Base-by-base conservation (phyloP, 148 eudicot genomes). In the Agrostemma githago region DNA sequence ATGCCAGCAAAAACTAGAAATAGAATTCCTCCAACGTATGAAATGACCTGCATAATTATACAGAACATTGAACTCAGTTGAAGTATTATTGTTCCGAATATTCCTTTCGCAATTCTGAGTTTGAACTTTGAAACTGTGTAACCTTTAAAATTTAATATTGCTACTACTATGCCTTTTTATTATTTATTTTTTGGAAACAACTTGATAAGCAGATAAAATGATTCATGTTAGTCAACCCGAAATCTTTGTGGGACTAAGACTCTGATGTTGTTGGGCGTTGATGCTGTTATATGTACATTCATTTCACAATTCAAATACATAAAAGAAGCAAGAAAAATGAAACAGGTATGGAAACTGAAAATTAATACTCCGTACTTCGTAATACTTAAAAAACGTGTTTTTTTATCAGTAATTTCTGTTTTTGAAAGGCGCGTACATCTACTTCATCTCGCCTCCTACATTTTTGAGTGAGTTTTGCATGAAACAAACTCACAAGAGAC, bases 21-120 rank as follows among this genome's bases (percentile, higher is more conserved):
- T 73, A 95, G 94, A 78, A 85, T 75, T 60, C 94, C 97, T 70
- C 99, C 99, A 62, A 82, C 78, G 67, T 95, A 92, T 58, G 99
- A 86, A 76, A 89, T 88, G 20, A 85, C 89, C 98, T 95, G 89
- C 71, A 72, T 37, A 76, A 61, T 20, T 10, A 72, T 5, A 41
- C 6, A 37, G 8, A 46, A 17, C 62, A 40, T 51, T 37, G n/a
- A 16, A 46, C 16, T 2, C 40, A 16, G 39, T 48, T 48, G 12
- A 14, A 48, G 54, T 8, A 48, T 48, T 48, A 1, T 5, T 40
- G 39, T 10, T 16, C 12, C 43, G 40, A 20, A 40, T 40, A 51
- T 66, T 41, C 53, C 0, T 16, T 20, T 62, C 17, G 51, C 5
- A 15, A 42, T 66, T 41, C 3, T 26, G 34, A 26, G 34, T 26